A percentile compares a stretch with the other conserved stretches of the same genome.
Conservation (phyloP, 2,329 filamentous ascomycete genomes). For the Alternaria alternata region DNA sequence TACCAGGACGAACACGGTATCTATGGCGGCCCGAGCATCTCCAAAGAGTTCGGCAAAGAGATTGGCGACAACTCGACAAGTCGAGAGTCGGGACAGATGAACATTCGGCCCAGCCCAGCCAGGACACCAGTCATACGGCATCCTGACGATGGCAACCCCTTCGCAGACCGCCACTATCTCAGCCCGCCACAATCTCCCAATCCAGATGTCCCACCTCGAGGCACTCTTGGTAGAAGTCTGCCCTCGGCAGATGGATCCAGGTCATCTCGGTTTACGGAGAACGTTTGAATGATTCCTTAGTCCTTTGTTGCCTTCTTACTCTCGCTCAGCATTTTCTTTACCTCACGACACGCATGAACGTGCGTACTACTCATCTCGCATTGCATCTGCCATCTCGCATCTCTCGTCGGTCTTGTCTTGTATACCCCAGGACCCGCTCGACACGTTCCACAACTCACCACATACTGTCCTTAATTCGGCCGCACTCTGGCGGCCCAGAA, state of each 20-base stretch:
- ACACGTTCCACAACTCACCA: constrained; percentile 19
- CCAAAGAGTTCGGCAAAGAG: constrained; percentile 41
- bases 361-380: constrained; percentile 30
- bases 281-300: constrained; percentile 47
- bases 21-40: constrained; percentile 44
- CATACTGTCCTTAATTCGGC: constrained; percentile 32
- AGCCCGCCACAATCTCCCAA: constrained; percentile 53
- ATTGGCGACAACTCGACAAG: constrained; percentile 31
- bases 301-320: constrained; percentile 30
- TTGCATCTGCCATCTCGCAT: constrained; percentile 16
- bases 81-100: constrained; percentile 36
- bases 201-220: constrained; percentile 34
- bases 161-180: constrained; percentile 32
- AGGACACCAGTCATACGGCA: constrained; percentile 68
- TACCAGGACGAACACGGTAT: constrained; percentile 56
- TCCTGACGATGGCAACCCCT: constrained; percentile 39
- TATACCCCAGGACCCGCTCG: constrained; percentile 31
- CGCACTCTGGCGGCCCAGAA: constrained; percentile 18
- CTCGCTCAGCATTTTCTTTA: constrained; percentile 29
- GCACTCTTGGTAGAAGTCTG: constrained; percentile 54
- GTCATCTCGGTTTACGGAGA: constrained; percentile 58
- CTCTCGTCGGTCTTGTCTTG: constrained; percentile 23
- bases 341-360: constrained; percentile 38
- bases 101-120: constrained; percentile 64
- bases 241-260: constrained; percentile 57